Conservation (phyloP, 2,329 filamentous ascomycete species). For the Dothistroma pini region DNA sequence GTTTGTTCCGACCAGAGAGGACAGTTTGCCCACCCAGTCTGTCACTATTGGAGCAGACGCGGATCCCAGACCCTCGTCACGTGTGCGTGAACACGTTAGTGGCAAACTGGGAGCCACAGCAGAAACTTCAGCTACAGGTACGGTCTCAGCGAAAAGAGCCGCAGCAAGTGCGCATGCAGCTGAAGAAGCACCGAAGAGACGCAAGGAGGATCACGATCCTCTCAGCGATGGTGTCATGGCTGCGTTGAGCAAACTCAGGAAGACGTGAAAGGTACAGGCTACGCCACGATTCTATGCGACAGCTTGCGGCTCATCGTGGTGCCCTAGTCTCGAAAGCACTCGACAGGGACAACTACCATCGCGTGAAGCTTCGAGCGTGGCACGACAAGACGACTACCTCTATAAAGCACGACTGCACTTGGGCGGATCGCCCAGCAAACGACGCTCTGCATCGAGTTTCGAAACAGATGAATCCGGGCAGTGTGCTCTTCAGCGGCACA, state of each 20-base stretch:
- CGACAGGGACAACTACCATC: too few relatives aligned
- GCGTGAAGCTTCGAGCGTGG: too few relatives aligned
- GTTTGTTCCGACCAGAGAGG: background rate
- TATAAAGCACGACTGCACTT: too few relatives aligned
- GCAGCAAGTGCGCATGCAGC: background rate
- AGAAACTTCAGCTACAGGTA: too few relatives aligned
- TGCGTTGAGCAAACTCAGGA: conserved; percentile 54
- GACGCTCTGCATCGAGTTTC: too few relatives aligned
- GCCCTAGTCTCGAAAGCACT: too few relatives aligned
- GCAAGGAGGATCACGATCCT: conserved; percentile 42
- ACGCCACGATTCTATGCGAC: too few relatives aligned
- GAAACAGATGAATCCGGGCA: too few relatives aligned
- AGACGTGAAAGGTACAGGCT: conserved; percentile 19
- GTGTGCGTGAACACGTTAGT: conserved; percentile 28
- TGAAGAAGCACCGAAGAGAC: conserved; percentile 29
- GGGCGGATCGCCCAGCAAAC: too few relatives aligned
- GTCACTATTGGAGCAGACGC: conserved; percentile 35
- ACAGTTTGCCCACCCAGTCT: conserved; percentile 12
- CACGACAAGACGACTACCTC: too few relatives aligned
- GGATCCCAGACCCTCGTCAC: conserved; percentile 36
- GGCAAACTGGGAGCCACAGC: conserved; percentile 28
- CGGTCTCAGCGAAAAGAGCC: conserved; percentile 14
- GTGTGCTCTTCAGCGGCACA: too few relatives aligned
- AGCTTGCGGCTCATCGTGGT: too few relatives aligned
- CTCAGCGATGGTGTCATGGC: conserved; percentile 57